Conservation (phyloP, 257 asterid genomes). For the Prunella vulgaris region DNA sequence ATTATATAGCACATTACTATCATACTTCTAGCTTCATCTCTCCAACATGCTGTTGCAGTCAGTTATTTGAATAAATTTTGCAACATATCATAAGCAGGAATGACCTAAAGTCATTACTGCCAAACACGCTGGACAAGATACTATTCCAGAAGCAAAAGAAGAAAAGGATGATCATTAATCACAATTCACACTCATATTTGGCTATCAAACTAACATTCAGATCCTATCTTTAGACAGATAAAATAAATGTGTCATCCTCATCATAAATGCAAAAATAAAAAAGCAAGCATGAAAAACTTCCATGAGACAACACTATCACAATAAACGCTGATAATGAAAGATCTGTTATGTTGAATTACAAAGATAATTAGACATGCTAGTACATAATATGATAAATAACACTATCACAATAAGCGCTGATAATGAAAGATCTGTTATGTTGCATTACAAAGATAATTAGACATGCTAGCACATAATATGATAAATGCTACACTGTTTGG, state of each 20-base stretch:
- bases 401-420: not conserved
- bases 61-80: not conserved
- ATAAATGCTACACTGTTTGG: not conserved
- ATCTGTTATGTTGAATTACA: not conserved
- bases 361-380: not conserved
- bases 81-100: not conserved
- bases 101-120: not conserved
- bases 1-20: not conserved
- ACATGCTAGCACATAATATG: not conserved
- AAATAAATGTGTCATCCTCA: not conserved
- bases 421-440: not conserved
- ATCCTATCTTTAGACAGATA: not conserved
- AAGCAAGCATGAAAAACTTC: not conserved
- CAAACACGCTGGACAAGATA: not conserved
- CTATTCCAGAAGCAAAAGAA: not conserved
- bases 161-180: not conserved
- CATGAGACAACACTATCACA: not conserved
- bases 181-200: not conserved
- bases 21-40: not conserved
- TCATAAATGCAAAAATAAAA: not conserved
- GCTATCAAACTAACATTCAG: not conserved
- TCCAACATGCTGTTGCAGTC: not conserved
- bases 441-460: not conserved
- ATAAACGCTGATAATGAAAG: not conserved
- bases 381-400: not conserved